These are phyloP conservation scores for Hanseniaspora meyeri DNA, from an alignment of 805 yeast species.

Conservation along the genomic window DNA sequence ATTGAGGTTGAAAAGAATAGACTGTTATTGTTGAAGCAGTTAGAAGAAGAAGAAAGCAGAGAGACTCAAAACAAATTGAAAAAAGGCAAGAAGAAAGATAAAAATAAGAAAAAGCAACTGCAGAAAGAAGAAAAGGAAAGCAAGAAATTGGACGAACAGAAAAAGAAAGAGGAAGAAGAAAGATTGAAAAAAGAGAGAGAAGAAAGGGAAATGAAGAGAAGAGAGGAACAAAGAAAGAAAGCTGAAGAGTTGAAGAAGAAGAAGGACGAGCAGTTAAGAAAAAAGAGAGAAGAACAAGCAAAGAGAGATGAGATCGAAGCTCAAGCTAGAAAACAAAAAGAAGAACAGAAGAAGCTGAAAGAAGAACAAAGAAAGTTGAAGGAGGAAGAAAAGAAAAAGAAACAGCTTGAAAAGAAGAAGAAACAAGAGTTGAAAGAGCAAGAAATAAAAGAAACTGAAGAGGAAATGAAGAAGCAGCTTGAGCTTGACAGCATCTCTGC, in stretches of 20 bases:
- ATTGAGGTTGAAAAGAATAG: conserved; percentile 67
- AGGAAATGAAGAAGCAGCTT: conserved; percentile 26
- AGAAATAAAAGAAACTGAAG: conserved; percentile 24
- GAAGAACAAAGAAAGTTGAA: conserved; percentile 23
- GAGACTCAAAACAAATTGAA: conserved; percentile 57
- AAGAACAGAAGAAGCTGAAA: conserved; percentile 25
- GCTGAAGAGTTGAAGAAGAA: conserved; percentile 30
- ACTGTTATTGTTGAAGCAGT: conserved; percentile 47
- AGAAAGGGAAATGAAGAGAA: conserved; percentile 45
- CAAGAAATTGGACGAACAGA: conserved; percentile 42
- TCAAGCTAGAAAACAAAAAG: conserved; percentile 29
- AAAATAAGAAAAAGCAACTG: conserved; percentile 53
- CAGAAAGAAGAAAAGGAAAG: conserved; percentile 35
- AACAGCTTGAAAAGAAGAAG: conserved; percentile 32
- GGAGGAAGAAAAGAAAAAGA: conserved; percentile 25
- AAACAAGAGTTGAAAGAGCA: conserved; percentile 31
- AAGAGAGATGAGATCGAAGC: conserved; percentile 30
- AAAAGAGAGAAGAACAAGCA: conserved; percentile 31
- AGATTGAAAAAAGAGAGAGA: conserved; percentile 54
- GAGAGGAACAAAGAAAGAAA: conserved; percentile 28
- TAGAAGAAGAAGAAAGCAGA: conserved; percentile 54
- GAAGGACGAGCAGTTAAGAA: conserved; percentile 32
- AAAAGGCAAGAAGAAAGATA: conserved; percentile 52
- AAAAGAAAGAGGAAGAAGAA: conserved; percentile 27
- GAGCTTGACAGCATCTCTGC: background rate